phyloP scores from a whole-genome alignment of 441 rosid genomes.

The Jatropha multifida region DNA sequence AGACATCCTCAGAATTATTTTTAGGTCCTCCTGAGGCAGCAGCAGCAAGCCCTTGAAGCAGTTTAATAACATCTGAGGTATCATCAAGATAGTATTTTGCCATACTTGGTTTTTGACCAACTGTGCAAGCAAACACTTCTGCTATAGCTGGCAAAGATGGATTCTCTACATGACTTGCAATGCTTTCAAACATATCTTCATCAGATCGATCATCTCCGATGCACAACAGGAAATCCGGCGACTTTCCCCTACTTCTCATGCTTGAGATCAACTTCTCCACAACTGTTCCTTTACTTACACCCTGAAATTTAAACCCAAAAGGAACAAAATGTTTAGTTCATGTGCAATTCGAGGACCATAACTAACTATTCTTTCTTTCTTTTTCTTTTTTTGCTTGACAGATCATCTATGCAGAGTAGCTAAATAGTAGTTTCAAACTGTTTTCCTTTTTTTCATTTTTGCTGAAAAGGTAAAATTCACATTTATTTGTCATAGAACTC shows the following conservation, averaged over 20 bases:
- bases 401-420: too few relatives aligned
- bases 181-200: constrained; percentile 82
- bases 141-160: constrained; percentile 39
- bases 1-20: constrained; percentile 9
- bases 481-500: too few relatives aligned
- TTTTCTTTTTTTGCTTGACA: too few relatives aligned
- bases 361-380: too few relatives aligned
- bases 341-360: background rate
- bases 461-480: too few relatives aligned
- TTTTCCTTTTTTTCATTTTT: too few relatives aligned
- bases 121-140: constrained; percentile 76
- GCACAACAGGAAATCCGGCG: constrained; percentile 69
- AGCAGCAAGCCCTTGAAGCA: constrained; percentile 62
- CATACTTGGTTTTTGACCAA: constrained; percentile 86
- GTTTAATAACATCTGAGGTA: constrained; percentile 48
- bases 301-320: constrained; percentile 36
- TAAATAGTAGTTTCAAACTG: too few relatives aligned
- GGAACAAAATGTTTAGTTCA: background rate
- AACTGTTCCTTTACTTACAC: constrained; percentile 71
- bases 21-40: constrained; percentile 32
- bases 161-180: constrained; percentile 38
- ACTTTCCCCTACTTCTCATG: constrained; percentile 41
- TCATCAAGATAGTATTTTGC: constrained; percentile 84
- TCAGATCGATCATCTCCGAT: constrained; percentile 86
- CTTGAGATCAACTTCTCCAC: constrained; percentile 57